Evolutionary conservation across 352 stramenopile genomes (phyloP), one percentile per base, ranked within the genome.

Genomic region (Pythium diclinum): DNA sequence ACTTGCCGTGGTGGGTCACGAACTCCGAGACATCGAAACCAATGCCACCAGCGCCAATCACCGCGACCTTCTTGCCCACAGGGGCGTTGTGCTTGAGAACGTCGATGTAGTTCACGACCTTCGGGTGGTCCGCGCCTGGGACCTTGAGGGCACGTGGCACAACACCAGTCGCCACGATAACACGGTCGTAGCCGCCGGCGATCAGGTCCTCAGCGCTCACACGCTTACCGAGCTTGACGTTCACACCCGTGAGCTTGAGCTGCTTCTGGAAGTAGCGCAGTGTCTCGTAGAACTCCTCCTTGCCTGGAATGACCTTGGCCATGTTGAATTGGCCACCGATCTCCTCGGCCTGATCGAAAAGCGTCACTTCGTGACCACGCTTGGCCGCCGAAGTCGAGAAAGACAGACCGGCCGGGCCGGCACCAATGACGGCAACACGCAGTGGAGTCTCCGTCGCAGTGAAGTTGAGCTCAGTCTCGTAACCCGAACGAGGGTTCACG

Each of bases 21-120:
- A 94, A 99, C 69, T 99, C 97, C 13, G 92, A 85, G 8, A 99
- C 92, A 81, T 99, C 97, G 70, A 99, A 99, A n/a, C 97, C 97
- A 67, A 99, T 99, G 5, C 97, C 97, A 61, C 97, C 97, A 25
- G 96, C 96, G 40, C 97, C 97, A 69, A 99, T 97, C 38, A 99
- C 78, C 2, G 96, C 97, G 13, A 99, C 96, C 10, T 85, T 85
- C 52, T 97, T 77, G 34, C 97, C 97, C 17, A 98, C 89, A 6
- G 82, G 75, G 33, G 76, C 87, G 28, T 97, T 87, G 56, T 94
- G 75, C 62, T 87, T 88, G 46, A 99, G 78, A 6, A 99, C 95
- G 72, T 99, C 96, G 56, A 98, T 91, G 72, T 99, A 99, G 52
- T 80, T 97, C 49, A 99, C 59, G 14, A 92, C 93, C 68, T 96